These are phyloP conservation scores for Helenozyma rhizophorensis DNA, from an alignment of 805 yeast species.

Conservation along the genomic window DNA sequence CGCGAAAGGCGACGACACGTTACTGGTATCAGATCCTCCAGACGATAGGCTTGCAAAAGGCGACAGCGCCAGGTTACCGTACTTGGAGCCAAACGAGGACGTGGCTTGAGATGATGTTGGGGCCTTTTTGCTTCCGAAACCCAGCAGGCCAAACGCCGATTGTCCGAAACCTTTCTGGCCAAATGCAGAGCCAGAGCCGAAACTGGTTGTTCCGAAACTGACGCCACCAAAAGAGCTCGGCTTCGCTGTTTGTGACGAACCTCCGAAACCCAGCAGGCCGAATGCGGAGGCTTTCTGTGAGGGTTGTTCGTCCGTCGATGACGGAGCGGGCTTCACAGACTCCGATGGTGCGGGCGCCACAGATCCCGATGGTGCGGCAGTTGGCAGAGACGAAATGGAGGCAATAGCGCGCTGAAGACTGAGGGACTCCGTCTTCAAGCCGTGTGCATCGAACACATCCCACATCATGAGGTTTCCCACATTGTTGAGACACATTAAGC, in stretches of 20 bases:
- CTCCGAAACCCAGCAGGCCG: no score
- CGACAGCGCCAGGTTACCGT: background rate
- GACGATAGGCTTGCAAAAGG: background rate
- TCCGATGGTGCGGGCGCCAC: no score
- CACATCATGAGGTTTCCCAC: conserved; percentile 61
- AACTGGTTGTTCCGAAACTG: conserved; percentile 18
- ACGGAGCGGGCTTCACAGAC: no score
- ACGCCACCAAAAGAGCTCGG: conserved; percentile 7
- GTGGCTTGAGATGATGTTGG: background rate
- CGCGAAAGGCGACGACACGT: no score
- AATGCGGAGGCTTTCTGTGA: no score
- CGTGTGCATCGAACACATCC: conserved; percentile 57
- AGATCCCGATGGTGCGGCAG: no score
- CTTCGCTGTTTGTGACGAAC: no score
- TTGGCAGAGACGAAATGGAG: no score
- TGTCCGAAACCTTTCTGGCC: conserved; percentile 2
- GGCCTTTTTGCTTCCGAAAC: background rate
- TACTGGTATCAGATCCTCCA: no score
- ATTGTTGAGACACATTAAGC: conserved; percentile 57
- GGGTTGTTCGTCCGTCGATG: no score
- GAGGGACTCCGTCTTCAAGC: conserved; percentile 33
- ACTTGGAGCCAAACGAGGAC: background rate
- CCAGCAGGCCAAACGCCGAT: conserved; percentile 1
- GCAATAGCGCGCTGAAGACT: conserved; percentile 12
- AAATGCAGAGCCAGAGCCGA: conserved; percentile 8